Evolutionary conservation across 768 basidiomycete genomes (phyloP), one percentile per base, ranked within the genome.

Genomic region (Pleurotus salmoneostramineus): DNA sequence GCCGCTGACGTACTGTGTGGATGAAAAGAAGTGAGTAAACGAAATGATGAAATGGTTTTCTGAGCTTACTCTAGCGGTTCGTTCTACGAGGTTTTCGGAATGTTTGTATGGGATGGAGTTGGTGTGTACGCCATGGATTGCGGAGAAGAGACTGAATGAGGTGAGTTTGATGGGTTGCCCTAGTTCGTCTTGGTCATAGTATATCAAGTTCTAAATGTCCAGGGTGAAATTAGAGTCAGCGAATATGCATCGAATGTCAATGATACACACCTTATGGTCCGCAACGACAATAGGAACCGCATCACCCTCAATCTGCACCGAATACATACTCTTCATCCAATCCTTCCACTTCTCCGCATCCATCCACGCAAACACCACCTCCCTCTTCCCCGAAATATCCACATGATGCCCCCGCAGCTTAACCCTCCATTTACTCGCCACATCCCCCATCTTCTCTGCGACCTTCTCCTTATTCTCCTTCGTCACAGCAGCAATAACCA

Each of bases 241-340:
- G 46, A 17, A 50, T 33, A 56, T 8, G 11, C 33, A 58, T 51
- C 34, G 45, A 17, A n/a, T 17, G 43, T 51, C 42, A 15, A 49
- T 14, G 35, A 11, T 36, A 71, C 84, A 56, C 61, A 93, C 92
- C 66, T 80, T 74, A 60, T 96, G 93, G 69, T 95, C 90, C 1
- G 89, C 81, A 57, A 97, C 81, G n/a, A 96, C 78, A 21, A 93
- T 77, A 8, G 65, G 68, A 1, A 78, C 71, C 59, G 75, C 76
- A 11, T 71, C 69, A 35, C 60, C 61, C 14, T 64, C 61, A 6
- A 61, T 60, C 54, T 64, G 74, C 63, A 94, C 74, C 32, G 88
- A 87, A 72, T 98, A 98, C 85, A 93, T 93, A 63, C 85, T 87
- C 77, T 91, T 93, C 73, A 96, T 75, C 95, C 95, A 98, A 51